Conservation (phyloP, 352 stramenopile species). For the Pythium aphanidermatum region DNA sequence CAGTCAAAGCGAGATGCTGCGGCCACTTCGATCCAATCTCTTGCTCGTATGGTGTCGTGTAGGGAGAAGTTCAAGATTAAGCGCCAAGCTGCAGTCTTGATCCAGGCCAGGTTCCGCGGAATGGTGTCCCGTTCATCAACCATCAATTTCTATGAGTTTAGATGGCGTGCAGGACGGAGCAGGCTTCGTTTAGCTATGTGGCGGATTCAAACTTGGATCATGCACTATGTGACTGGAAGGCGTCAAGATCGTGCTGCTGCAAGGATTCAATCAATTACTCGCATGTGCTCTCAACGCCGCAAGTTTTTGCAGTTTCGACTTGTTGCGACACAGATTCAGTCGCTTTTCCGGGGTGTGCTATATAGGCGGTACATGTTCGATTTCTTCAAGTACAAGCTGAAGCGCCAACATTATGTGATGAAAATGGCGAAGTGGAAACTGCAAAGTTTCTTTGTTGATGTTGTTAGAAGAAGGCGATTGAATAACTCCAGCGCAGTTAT, state of each 20-base stretch:
- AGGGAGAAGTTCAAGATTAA: not conserved
- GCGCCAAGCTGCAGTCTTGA: not conserved
- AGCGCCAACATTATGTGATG: not conserved
- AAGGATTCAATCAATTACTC: constrained; percentile 14
- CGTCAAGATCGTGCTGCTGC: not conserved
- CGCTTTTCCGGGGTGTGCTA: constrained; percentile 28
- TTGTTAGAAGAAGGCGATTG: not conserved
- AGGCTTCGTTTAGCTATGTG: constrained; percentile 11
- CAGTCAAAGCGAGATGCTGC: not conserved
- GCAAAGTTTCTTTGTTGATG: constrained; percentile 2
- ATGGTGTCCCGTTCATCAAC: constrained; percentile 5
- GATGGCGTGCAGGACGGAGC: constrained; percentile 2
- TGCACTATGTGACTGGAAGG: not conserved
- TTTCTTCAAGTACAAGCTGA: constrained; percentile 24
- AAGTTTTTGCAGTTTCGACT: not conserved
- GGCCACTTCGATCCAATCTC: constrained; percentile 1
- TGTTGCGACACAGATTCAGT: constrained; percentile 21
- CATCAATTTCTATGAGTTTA: constrained; percentile 13
- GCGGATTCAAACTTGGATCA: constrained; percentile 12
- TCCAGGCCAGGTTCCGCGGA: constrained; percentile 9
- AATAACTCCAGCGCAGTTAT: not conserved
- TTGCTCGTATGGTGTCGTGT: not conserved
- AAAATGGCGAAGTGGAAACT: constrained; percentile 19
- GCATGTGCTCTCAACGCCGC: not conserved
- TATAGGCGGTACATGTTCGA: constrained; percentile 29